Conservation (phyloP, 352 stramenopile genomes). For the Pelagophyceae sp. region DNA sequence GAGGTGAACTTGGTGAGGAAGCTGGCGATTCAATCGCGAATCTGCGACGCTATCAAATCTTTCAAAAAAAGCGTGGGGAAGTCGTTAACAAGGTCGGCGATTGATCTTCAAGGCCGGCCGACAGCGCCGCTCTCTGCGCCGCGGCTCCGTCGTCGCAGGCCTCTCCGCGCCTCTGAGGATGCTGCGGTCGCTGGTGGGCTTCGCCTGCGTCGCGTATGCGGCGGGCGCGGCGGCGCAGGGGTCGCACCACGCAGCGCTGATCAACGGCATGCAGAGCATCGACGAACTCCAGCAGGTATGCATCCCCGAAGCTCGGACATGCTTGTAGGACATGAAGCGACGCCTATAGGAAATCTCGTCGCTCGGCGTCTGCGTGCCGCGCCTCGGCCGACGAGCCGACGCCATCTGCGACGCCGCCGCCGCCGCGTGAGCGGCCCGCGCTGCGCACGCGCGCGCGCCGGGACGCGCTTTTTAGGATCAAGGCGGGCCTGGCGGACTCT, state of each 20-base stretch:
- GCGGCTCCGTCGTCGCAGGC: too few relatives aligned
- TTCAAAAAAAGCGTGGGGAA: too few relatives aligned
- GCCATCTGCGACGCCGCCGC: conserved; percentile 10
- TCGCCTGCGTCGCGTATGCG: not conserved
- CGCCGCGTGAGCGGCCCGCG: not conserved
- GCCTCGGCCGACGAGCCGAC: not conserved
- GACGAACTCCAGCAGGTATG: not conserved
- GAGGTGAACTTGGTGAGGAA: too few relatives aligned
- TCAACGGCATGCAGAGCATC: not conserved
- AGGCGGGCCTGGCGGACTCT: not conserved
- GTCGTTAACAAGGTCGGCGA: too few relatives aligned
- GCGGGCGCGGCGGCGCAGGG: not conserved
- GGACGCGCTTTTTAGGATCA: not conserved
- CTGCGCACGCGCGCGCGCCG: too few relatives aligned
- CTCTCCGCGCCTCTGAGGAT: too few relatives aligned
- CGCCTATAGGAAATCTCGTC: not conserved
- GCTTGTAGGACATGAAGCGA: not conserved
- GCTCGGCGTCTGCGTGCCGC: not conserved
- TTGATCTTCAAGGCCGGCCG: too few relatives aligned
- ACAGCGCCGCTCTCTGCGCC: too few relatives aligned
- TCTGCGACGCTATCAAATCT: too few relatives aligned
- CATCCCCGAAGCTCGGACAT: not conserved
- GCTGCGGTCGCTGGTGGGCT: too few relatives aligned
- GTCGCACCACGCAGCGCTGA: not conserved
- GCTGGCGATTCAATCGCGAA: too few relatives aligned